Conservation (phyloP, 2,329 filamentous ascomycete genomes). For the Cryphonectria radicalis region DNA sequence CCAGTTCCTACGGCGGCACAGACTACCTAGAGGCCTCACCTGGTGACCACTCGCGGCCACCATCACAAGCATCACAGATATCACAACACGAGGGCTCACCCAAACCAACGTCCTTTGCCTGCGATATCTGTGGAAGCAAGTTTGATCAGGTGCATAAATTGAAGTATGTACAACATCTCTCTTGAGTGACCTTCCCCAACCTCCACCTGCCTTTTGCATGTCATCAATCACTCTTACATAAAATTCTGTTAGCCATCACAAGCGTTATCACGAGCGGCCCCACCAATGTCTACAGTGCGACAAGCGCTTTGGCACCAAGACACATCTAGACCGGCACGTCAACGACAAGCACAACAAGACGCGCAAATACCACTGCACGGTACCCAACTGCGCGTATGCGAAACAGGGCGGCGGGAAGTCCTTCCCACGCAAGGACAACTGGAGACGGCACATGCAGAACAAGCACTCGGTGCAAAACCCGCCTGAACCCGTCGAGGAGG, state of each 20-base stretch:
- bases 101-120: constrained; percentile 38
- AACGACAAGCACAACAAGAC: constrained; percentile 66
- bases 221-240: constrained; percentile 24
- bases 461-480: constrained; percentile 55
- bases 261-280: constrained; percentile 62
- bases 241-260: constrained; percentile 54
- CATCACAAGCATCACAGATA: background rate
- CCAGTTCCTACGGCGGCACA: constrained; percentile 24
- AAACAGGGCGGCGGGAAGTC: constrained; percentile 56
- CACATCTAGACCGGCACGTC: constrained; percentile 64
- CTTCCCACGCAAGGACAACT: constrained; percentile 66
- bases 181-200: background rate
- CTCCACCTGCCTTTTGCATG: no score
- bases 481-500: constrained; percentile 48
- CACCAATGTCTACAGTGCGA: constrained; percentile 54
- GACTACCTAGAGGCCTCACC: constrained; percentile 25
- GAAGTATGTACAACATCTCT: constrained; percentile 49
- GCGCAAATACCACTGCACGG: constrained; percentile 62
- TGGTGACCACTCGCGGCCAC: constrained; percentile 27
- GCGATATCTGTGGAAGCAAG: constrained; percentile 48
- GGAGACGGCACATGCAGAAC: constrained; percentile 65
- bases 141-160: constrained; percentile 65
- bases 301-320: constrained; percentile 64
- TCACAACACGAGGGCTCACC: constrained; percentile 32
- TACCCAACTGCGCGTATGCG: constrained; percentile 60